Base-by-base conservation (phyloP, 2,329 filamentous ascomycete species). In the Colletotrichum sp. region DNA sequence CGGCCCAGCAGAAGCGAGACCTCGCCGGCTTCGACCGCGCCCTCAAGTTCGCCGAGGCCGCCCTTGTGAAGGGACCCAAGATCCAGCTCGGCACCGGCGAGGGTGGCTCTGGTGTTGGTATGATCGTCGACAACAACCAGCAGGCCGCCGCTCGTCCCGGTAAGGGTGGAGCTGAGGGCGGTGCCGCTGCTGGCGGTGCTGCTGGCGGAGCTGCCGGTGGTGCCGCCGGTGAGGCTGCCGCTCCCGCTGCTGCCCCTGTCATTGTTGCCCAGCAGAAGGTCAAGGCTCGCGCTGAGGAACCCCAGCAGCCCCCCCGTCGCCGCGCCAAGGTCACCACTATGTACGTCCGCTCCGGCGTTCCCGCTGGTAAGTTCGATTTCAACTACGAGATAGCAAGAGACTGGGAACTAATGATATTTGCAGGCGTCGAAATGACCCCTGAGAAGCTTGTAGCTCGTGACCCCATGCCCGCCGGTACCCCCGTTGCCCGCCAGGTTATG, bases 271-370 rank as follows among this genome's bases (percentile, higher is more conserved):
- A 74, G 71, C 65, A 74, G 27, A 72, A 76, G 64, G 73, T 77
- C 68, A 76, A 67, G 43, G 74, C 70, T 34, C 75, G 76, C 52
- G 58, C 64, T 18, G 67, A 75, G 2, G 76, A 75, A 28, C 25
- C 67, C 27, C 66, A 74, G 70, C 76, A 72, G 58, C 43, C 82
- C 48, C 83, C 83, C n/a, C 81, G 81, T 70, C 83, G 83, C 60
- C 84, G 85, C 61, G 83, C 85, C 70, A 87, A 86, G 80, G 85
- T 88, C 72, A 87, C 86, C 62, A 87, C 85, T 77, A 87, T 88
- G 86, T 88, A 86, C 74, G 83, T 87, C 71, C 84, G 85, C 79
- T 84, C 86, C 56, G 86, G 86, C 70, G 81, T 87, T 70, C 86
- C 85, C 36, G 81, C 81, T 55, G 82, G 86, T 87, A 80, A 86